Evolutionary conservation across 164 flowering plant genomes (phyloP).

Genomic region (Tinospora cordifolia): DNA sequence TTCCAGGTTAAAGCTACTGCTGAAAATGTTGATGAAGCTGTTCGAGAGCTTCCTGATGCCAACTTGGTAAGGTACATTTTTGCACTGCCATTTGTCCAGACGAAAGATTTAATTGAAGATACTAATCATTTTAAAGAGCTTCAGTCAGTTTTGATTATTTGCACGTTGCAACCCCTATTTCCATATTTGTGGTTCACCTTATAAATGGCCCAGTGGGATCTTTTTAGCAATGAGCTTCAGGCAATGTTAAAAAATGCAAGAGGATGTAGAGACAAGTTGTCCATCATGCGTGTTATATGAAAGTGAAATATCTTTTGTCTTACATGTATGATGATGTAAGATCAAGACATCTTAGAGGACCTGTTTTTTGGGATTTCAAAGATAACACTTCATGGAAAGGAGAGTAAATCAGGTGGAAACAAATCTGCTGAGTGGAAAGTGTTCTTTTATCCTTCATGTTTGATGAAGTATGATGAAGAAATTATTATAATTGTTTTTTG

Average conservation of each 20-base stretch:
- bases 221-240: not conserved
- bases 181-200: not conserved
- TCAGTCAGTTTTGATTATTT: slow-evolving; percentile 1
- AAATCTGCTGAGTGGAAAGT: too few species aligned
- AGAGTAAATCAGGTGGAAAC: not conserved
- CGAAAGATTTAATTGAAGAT: not conserved
- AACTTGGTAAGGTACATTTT: slow-evolving; percentile 94
- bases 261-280: not conserved
- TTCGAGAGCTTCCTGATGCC: slow-evolving; percentile 98
- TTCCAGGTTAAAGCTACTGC: slow-evolving; percentile 95
- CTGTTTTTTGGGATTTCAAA: too few species aligned
- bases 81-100: slow-evolving; percentile 16
- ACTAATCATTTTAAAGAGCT: not conserved
- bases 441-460: too few species aligned
- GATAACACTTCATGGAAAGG: not conserved
- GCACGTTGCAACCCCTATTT: not conserved
- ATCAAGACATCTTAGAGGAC: not conserved
- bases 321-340: not conserved
- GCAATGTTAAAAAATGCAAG: not conserved
- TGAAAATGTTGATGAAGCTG: slow-evolving; percentile 93
- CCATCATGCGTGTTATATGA: not conserved
- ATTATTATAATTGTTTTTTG: too few species aligned
- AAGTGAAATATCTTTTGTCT: not conserved
- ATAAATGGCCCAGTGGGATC: not conserved
- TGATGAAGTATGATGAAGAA: too few species aligned